A percentile compares a stretch with the other conserved stretches of the same genome.
phyloP scores from a whole-genome alignment of 306 rosid genomes.

The Delonix regia region DNA sequence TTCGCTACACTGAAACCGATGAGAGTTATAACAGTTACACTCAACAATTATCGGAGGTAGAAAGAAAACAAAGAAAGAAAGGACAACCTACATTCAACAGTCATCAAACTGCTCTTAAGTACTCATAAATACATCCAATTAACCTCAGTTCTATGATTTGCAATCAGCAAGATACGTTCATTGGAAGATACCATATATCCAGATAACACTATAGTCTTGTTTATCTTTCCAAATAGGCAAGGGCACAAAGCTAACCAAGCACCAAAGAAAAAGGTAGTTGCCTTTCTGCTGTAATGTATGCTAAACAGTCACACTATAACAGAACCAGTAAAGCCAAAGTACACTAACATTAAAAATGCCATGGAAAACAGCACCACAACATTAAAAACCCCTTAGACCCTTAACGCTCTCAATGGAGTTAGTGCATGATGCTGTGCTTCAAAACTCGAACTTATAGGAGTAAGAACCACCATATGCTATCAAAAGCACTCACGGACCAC shows the following conservation, averaged over 20 bases:
- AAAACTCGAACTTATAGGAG: constrained; percentile 30
- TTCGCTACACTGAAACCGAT: too few species aligned
- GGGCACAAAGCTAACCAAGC: constrained; percentile 91
- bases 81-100: constrained; percentile 70
- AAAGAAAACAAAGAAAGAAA: constrained; percentile 16
- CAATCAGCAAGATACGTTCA: constrained; percentile 66
- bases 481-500: constrained; percentile 31
- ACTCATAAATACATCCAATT: constrained; percentile 95
- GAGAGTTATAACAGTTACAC: background rate
- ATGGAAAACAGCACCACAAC: constrained; percentile 65
- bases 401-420: constrained; percentile 51
- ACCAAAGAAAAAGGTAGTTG: constrained; percentile 71
- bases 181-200: constrained; percentile 62
- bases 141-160: constrained; percentile 87
- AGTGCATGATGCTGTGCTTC: constrained; percentile 37
- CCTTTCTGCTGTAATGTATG: constrained; percentile 65
- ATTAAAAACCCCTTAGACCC: constrained; percentile 70
- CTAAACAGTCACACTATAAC: constrained; percentile 63
- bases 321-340: constrained; percentile 58
- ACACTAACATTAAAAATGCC: constrained; percentile 72
- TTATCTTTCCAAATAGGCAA: constrained; percentile 75
- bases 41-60: constrained; percentile 7
- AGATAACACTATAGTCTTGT: constrained; percentile 72
- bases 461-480: constrained; percentile 54
- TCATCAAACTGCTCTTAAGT: constrained; percentile 82